Evolutionary conservation across 495 filamentous ascomycete species (phyloP).

Genomic region (Bacidia gigantensis): DNA sequence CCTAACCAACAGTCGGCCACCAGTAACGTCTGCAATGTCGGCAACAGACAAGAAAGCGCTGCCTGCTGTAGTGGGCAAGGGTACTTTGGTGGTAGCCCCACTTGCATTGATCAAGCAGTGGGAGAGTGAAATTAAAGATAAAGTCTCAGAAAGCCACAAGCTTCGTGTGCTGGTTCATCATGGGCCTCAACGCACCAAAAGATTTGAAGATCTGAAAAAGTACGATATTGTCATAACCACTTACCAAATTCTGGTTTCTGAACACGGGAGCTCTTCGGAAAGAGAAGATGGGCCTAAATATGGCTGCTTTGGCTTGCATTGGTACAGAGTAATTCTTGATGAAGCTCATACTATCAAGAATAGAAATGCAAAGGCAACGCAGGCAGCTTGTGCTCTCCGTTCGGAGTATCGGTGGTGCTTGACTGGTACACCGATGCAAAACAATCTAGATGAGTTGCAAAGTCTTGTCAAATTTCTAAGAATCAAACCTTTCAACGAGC

Average conservation of each 20-base stretch:
- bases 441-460: conserved; percentile 94
- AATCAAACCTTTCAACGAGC: conserved; percentile 79
- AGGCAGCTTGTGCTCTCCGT: conserved; percentile 68
- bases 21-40: conserved; percentile 2
- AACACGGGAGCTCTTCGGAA: conserved; percentile 55
- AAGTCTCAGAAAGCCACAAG: conserved; percentile 50
- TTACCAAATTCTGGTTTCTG: conserved; percentile 86
- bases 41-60: conserved; percentile 42
- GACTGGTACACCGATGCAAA: conserved; percentile 92
- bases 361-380: conserved; percentile 83
- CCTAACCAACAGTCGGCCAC: conserved; percentile 63
- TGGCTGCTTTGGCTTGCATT: conserved; percentile 80
- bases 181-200: conserved; percentile 69
- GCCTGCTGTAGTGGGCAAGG: conserved; percentile 48
- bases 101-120: conserved; percentile 93
- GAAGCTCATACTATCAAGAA: conserved; percentile 99
- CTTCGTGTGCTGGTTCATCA: conserved; percentile 81
- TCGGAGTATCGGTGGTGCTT: conserved; percentile 89
- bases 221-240: conserved; percentile 98
- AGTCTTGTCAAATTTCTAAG: conserved; percentile 82
- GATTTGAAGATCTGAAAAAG: conserved; percentile 52
- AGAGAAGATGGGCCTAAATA: conserved; percentile 42
- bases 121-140: conserved; percentile 80
- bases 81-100: conserved; percentile 87
- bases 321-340: conserved; percentile 91